A percentile compares a stretch with the other conserved stretches of the same genome.
Evolutionary conservation across 768 basidiomycete species (phyloP).

Genomic region (Kondoa malvinella): DNA sequence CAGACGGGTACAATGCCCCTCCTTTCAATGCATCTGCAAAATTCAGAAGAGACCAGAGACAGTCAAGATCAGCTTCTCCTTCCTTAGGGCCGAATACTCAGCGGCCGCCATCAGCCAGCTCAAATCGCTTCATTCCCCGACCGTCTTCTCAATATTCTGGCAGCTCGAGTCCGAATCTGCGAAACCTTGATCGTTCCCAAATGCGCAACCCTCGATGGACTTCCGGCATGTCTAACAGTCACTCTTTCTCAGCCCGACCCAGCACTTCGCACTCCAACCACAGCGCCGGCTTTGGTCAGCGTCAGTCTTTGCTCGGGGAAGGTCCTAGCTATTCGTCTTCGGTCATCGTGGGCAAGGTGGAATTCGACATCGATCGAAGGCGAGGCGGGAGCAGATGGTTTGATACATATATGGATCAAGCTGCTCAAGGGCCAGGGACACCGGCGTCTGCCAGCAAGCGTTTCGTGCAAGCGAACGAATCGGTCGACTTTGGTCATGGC

Average conservation of each 20-base stretch:
- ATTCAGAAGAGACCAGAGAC: background rate
- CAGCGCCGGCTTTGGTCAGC: background rate
- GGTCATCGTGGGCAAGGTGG: slow-evolving; percentile 69
- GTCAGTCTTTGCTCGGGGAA: background rate
- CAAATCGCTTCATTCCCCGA: too few species aligned
- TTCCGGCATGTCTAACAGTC: background rate
- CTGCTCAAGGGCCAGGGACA: background rate
- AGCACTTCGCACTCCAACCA: slow-evolving; percentile 1
- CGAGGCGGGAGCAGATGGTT: slow-evolving; percentile 35
- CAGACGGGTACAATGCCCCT: background rate
- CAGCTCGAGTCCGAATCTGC: background rate
- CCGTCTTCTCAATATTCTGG: background rate
- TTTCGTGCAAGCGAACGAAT: background rate
- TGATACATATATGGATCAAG: slow-evolving; percentile 19
- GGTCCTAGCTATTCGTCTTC: slow-evolving; percentile 19
- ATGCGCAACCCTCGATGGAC: background rate
- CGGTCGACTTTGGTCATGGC: background rate
- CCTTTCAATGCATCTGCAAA: background rate
- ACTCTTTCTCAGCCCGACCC: slow-evolving; percentile 4
- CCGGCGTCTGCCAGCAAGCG: background rate
- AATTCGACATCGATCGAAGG: slow-evolving; percentile 75
- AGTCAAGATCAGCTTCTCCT: too few species aligned
- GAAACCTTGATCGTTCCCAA: background rate
- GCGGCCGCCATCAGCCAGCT: too few species aligned
- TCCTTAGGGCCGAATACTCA: too few species aligned